Percentiles rank a stretch among this genome's conserved stretches.
These are phyloP conservation scores for Fusarium devonianum DNA, from an alignment of 2,329 filamentous ascomycete species.

Conservation along the genomic window DNA sequence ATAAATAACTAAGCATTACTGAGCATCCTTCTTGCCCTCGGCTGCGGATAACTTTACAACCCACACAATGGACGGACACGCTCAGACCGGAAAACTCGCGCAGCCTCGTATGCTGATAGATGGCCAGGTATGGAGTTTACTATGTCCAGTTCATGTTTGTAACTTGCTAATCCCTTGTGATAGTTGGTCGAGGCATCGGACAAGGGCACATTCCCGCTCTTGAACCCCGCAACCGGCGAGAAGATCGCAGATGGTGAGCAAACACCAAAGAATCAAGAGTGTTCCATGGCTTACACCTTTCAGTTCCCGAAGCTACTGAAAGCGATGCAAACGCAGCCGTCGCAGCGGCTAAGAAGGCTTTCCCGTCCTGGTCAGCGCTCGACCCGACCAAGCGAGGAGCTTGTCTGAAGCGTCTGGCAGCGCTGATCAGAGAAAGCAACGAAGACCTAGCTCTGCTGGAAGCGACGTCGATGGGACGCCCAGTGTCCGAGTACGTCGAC, in stretches of 20 bases:
- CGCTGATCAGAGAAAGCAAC: slow-evolving; percentile 50
- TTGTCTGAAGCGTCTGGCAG: slow-evolving; percentile 55
- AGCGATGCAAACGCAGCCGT: slow-evolving; percentile 58
- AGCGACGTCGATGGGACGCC: slow-evolving; percentile 32
- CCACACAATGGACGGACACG: too few relatives aligned
- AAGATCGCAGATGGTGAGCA: slow-evolving; percentile 27
- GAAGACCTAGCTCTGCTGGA: slow-evolving; percentile 49
- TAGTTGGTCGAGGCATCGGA: slow-evolving; percentile 33
- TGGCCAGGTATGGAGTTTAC: too few relatives aligned
- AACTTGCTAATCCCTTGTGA: too few relatives aligned
- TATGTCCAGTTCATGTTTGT: too few relatives aligned
- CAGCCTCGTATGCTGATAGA: too few relatives aligned
- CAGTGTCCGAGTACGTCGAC: slow-evolving; percentile 22
- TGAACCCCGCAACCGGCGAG: slow-evolving; percentile 27
- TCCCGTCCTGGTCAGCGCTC: slow-evolving; percentile 54
- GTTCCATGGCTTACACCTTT: rapidly evolving
- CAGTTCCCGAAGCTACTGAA: slow-evolving; percentile 52
- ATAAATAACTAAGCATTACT: too few relatives aligned
- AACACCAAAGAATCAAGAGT: too few relatives aligned
- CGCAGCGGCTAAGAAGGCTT: slow-evolving; percentile 56
- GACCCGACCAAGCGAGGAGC: slow-evolving; percentile 49
- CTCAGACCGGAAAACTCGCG: too few relatives aligned
- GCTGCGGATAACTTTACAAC: too few relatives aligned
- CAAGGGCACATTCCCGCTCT: slow-evolving; percentile 28
- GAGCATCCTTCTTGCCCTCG: too few relatives aligned